Evolutionary conservation across 179 eudicot genomes (phyloP), one percentile per base, ranked within the genome.

Genomic region (Spinacia oleracea): DNA sequence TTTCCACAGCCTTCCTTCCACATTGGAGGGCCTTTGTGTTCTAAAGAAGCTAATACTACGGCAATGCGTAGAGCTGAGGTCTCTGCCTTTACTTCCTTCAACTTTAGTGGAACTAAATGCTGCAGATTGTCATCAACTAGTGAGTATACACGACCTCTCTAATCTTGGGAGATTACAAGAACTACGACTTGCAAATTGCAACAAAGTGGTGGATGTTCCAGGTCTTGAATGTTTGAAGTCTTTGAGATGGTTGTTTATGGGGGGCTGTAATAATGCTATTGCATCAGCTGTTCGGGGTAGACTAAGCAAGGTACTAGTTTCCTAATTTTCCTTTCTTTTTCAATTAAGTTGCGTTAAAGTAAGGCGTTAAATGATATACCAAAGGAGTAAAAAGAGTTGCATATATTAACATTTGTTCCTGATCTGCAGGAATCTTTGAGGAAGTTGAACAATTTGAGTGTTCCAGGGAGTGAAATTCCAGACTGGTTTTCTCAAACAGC

Each of bases 1-100:
- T 74, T 88, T 91, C 70, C 65, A 69, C 58, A 81, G 84, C 79
- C 88, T 91, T 43, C 95, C 95, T 75, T 80, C 85, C 31, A 73
- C 85, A 53, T 58, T 91, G 60, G 79, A 80, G 72, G 85, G 84
- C 46, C 86, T 89, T 20, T 78, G 66, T 34, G 73, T 75, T 70
- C 85, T 91, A 16, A 72, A 83, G 80, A 75, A 79, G 83, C 86
- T 91, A 35, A 14, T 43, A 14, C 68, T 91, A 35, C 46, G 84
- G 1, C 83, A 84, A 35, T 91, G 95, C 77, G 69, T 82, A 77
- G 6, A 79, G 63, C 86, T 91, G 23, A 83, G 72, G 77, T 55
- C 63, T 74, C 80, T 91, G 14, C 95, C 95, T 74, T 80, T 71
- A 46, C 89, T 91, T 62, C 95, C 92, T 51, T 87, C 87, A 20